Evolutionary conservation across 306 rosid species (phyloP), one percentile per base, ranked within the genome.

Genomic region (Vicia sativa): DNA sequence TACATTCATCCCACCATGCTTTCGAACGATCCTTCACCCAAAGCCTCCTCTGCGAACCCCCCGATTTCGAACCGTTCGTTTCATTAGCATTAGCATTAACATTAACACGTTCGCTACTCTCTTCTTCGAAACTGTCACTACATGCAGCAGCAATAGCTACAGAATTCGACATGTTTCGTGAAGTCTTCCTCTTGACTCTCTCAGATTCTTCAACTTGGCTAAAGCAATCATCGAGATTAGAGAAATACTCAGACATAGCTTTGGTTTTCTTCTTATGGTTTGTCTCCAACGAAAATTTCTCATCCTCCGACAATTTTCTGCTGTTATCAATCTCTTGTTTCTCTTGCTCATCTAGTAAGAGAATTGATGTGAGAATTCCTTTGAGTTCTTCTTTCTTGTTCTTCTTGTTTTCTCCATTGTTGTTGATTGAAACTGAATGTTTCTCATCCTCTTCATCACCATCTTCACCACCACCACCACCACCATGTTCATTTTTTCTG

Each of bases 1-100:
- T 90, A 66, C 95, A 95, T 68, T 86, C 91, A 73, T 95, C 96
- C 99, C 99, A 95, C 99, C 99, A 95, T 1, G 97, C 95, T 7
- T 88, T 91, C 1, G 99, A 92, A 53, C 99, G 81, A 73, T 95
- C 96, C 67, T 88, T 95, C 44, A 95, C 97, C 99, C 99, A 95
- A 3, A 95, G 70, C 68, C 99, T 62, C 68, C 97, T 61, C 26
- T 87, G 92, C 68, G 77, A 49, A 10, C 38, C 75, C 11, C 76
- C 85, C 11, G 79, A 48, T 67, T 68, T 81, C 12, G 2, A 5
- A 39, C 23, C 11, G 7, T 31, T 57, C 2, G 4, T 34, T n/a
- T 14, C 35, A 9, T 57, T 57, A 26, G 6, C 23, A 21, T 21
- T 57, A 26, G 6, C 35, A 9, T 57, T 57, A 26, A 9, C 23